phyloP scores from a whole-genome alignment of 495 filamentous ascomycete species.

The Aspergillus affinis region DNA sequence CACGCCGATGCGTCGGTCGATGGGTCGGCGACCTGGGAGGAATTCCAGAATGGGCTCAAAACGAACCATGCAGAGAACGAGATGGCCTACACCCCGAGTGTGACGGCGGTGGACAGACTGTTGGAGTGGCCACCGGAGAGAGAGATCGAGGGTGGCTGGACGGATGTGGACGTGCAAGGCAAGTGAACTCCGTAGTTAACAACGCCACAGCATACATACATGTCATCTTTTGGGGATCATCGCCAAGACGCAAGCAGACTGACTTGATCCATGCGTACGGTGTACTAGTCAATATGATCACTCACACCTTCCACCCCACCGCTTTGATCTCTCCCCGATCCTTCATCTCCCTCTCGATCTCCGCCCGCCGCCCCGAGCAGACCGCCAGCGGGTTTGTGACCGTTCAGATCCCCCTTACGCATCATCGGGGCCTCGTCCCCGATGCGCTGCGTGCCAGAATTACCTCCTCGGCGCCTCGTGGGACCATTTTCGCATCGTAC shows the following conservation, averaged over 20 bases:
- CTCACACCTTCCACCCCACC: constrained; percentile 38
- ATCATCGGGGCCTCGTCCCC: constrained; percentile 33
- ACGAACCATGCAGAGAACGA: constrained; percentile 67
- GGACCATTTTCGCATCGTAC: constrained; percentile 54
- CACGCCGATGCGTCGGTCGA: constrained; percentile 53
- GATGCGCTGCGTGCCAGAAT: constrained; percentile 32
- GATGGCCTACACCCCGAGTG: constrained; percentile 67
- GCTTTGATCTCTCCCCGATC: constrained; percentile 37
- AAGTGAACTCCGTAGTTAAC: constrained; percentile 10
- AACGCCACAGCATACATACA: too few species aligned
- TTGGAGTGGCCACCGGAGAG: constrained; percentile 49
- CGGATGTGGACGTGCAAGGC: constrained; percentile 52
- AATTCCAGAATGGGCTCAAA: constrained; percentile 62
- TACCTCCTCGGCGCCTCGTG: constrained; percentile 30
- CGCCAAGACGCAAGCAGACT: background rate
- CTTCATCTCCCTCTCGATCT: constrained; percentile 39
- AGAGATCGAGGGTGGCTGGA: constrained; percentile 44
- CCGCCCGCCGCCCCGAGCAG: constrained; percentile 22
- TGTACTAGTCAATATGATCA: constrained; percentile 49
- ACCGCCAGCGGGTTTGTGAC: constrained; percentile 48
- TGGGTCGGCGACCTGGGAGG: constrained; percentile 64
- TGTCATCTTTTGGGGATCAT: background rate
- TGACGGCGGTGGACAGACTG: constrained; percentile 54
- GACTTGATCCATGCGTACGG: constrained; percentile 8
- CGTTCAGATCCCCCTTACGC: constrained; percentile 52